A percentile compares a stretch with the other conserved stretches of the same genome.
Conservation (phyloP, 2,329 filamentous ascomycete genomes). For the Colletotrichum truncatum region DNA sequence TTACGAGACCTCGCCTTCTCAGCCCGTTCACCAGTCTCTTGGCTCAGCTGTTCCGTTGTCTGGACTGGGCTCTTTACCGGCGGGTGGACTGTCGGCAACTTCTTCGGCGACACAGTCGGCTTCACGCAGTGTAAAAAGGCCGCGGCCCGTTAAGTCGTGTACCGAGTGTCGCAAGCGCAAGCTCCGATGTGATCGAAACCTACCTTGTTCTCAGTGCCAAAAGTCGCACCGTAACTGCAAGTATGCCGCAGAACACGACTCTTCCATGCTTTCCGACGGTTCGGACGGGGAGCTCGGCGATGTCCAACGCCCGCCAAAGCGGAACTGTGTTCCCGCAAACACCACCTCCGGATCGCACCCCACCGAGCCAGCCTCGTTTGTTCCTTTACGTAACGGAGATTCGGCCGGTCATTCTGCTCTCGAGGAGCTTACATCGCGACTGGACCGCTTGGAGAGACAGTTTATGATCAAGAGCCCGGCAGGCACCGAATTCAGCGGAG, state of each 20-base stretch:
- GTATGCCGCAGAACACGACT: constrained; percentile 60
- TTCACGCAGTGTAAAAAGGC: constrained; percentile 59
- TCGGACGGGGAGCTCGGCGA: constrained; percentile 51
- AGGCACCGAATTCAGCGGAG: constrained; percentile 45
- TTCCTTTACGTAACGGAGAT: constrained; percentile 39
- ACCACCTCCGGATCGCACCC: constrained; percentile 6
- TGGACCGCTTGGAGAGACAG: constrained; percentile 64
- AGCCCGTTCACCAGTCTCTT: constrained; percentile 18
- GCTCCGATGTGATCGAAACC: constrained; percentile 63
- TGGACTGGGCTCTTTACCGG: constrained; percentile 6
- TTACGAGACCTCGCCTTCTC: constrained; percentile 25
- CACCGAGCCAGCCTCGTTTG: constrained; percentile 1
- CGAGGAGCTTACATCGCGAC: constrained; percentile 58
- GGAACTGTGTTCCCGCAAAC: constrained; percentile 39
- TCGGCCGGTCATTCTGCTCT: constrained; percentile 44
- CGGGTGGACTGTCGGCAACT: constrained; percentile 5
- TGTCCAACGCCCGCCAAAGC: constrained; percentile 47
- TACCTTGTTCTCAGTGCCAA: constrained; percentile 66
- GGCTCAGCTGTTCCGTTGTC: neutral
- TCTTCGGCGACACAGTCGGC: constrained; percentile 19
- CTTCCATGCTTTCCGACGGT: constrained; percentile 57
- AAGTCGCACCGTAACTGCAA: constrained; percentile 64
- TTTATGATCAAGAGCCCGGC: constrained; percentile 53
- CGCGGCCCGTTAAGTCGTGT: constrained; percentile 65
- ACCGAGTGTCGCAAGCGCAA: constrained; percentile 67